These are phyloP conservation scores for Zymoseptoria brevis DNA, from an alignment of 2,329 filamentous ascomycete genomes.

Conservation along the genomic window DNA sequence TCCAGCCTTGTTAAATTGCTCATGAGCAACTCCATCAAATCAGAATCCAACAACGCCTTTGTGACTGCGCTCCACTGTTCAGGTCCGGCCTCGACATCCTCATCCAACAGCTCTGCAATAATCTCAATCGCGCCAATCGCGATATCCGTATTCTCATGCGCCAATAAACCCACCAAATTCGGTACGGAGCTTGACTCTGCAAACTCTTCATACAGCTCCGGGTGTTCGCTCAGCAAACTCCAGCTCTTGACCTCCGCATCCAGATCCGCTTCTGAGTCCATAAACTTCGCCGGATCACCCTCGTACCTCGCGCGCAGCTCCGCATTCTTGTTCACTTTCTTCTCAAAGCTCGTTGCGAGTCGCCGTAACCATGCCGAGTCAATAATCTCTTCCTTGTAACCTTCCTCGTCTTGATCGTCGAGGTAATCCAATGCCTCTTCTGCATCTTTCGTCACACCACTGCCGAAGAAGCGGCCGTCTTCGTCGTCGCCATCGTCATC, in stretches of 20 bases:
- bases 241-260: conserved; percentile 81
- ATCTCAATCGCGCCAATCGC: conserved; percentile 87
- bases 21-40: conserved; percentile 64
- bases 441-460: conserved; percentile 75
- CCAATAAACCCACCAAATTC: conserved; percentile 71
- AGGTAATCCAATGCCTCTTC: conserved; percentile 82
- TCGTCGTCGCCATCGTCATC: conserved; percentile 58
- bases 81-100: conserved; percentile 76
- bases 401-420: conserved; percentile 54
- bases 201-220: conserved; percentile 74
- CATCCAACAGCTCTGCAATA: conserved; percentile 82
- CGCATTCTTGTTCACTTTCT: conserved; percentile 82
- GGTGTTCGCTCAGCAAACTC: conserved; percentile 78
- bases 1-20: conserved; percentile 74
- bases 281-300: conserved; percentile 69
- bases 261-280: conserved; percentile 78
- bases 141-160: conserved; percentile 96
- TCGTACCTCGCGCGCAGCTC: conserved; percentile 82
- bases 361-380: conserved; percentile 77
- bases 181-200: conserved; percentile 63
- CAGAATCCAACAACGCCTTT: conserved; percentile 52
- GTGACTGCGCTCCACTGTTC: conserved; percentile 74
- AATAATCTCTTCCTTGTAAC: conserved; percentile 61
- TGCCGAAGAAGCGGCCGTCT: conserved; percentile 91
- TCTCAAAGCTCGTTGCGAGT: conserved; percentile 76